phyloP scores from a whole-genome alignment of 176 grass and related monocot species.

The Chrysopogon serrulatus region DNA sequence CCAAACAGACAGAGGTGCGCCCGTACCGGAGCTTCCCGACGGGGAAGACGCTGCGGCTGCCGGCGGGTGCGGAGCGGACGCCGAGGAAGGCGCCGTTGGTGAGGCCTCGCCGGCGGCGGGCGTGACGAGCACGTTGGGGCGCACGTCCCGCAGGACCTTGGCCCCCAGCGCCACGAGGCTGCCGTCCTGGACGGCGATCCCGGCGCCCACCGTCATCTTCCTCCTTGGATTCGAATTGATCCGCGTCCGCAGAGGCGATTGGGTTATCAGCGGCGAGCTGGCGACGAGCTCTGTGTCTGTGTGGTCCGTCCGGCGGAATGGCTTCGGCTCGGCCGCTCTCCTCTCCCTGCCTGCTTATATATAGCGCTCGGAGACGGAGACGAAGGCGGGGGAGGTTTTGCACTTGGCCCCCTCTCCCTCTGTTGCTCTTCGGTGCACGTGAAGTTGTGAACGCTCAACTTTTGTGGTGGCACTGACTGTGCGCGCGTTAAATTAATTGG shows the following conservation, averaged over 20 bases:
- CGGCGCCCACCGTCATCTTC: slow-evolving; percentile 73
- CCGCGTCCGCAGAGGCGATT: not conserved
- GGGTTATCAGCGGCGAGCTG: not conserved
- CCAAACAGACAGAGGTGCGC: not conserved
- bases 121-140: slow-evolving; percentile 55
- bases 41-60: slow-evolving; percentile 65
- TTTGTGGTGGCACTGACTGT: too few species aligned
- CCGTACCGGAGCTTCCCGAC: slow-evolving; percentile 76
- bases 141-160: slow-evolving; percentile 49
- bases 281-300: not conserved
- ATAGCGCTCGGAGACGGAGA: not conserved
- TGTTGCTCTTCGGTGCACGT: not conserved
- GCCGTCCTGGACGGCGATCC: slow-evolving; percentile 56
- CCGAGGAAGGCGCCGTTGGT: slow-evolving; percentile 67
- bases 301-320: not conserved
- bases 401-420: not conserved
- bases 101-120: slow-evolving; percentile 41
- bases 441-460: too few species aligned
- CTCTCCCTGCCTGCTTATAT: not conserved
- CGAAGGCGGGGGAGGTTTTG: not conserved
- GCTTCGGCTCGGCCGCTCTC: too few species aligned
- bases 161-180: slow-evolving; percentile 52
- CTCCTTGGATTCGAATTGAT: not conserved
- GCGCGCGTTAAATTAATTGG: not conserved
- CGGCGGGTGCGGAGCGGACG: slow-evolving; percentile 37